A percentile compares a stretch with the other conserved stretches of the same genome.
phyloP scores from a whole-genome alignment of 31 red algal genomes.

The Endocladia muricata region DNA sequence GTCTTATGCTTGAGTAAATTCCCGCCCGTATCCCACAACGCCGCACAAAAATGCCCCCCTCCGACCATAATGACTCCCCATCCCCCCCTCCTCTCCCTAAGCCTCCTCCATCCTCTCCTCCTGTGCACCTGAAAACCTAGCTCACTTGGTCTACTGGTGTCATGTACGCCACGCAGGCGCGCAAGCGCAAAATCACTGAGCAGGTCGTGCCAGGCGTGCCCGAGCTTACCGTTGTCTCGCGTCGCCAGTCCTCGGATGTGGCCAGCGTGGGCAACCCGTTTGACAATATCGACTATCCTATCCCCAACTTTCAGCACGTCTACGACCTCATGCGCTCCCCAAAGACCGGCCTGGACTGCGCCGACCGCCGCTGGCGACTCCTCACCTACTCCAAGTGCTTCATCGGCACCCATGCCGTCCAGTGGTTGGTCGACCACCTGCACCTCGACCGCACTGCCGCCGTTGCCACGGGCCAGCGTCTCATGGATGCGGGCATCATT shows the following conservation, averaged over 20 bases:
- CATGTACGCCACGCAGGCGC: slow-evolving; percentile 27
- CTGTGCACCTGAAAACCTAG: no score
- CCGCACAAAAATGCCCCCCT: slow-evolving; percentile 18
- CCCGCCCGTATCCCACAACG: slow-evolving; percentile 11
- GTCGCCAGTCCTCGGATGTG: background rate
- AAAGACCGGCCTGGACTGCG: slow-evolving; percentile 50
- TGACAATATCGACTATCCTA: slow-evolving; percentile 51
- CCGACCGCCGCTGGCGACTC: slow-evolving; percentile 86
- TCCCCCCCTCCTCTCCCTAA: background rate
- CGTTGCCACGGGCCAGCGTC: slow-evolving; percentile 73
- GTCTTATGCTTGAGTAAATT: slow-evolving; percentile 25
- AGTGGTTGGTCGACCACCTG: slow-evolving; percentile 86
- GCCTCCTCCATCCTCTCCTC: background rate
- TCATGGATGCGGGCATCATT: slow-evolving; percentile 91
- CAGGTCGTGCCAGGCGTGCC: slow-evolving; percentile 57
- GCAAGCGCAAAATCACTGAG: slow-evolving; percentile 67
- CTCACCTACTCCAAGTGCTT: slow-evolving; percentile 87
- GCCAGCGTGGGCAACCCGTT: slow-evolving; percentile 7
- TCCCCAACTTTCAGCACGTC: slow-evolving; percentile 74
- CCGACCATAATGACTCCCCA: background rate
- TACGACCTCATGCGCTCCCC: slow-evolving; percentile 85
- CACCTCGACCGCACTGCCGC: slow-evolving; percentile 48
- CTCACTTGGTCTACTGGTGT: background rate
- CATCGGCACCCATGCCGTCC: slow-evolving; percentile 85
- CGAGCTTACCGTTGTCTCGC: background rate